Evolutionary conservation across 352 stramenopile genomes (phyloP).

Genomic region (Phytophthora pseudosyringae): DNA sequence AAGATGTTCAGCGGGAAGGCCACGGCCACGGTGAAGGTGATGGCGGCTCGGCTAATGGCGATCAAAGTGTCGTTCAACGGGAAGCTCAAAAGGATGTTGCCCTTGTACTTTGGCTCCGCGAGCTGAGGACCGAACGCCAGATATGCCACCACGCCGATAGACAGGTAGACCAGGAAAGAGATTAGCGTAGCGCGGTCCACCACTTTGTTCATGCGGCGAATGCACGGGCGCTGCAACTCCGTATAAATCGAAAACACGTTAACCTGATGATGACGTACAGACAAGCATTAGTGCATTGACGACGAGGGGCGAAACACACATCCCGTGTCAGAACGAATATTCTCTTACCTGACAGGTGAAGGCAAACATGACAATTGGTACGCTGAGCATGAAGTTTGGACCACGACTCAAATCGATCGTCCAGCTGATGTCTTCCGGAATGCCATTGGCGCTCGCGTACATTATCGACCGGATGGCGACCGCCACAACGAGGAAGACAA

Average conservation of each 20-base stretch:
- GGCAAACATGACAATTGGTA: slow-evolving; percentile 90
- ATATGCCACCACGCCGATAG: slow-evolving; percentile 82
- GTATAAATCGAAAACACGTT: slow-evolving; percentile 92
- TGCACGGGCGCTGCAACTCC: slow-evolving; percentile 86
- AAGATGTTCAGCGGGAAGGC: slow-evolving; percentile 91
- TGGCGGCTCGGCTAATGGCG: slow-evolving; percentile 78
- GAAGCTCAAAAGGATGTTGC: slow-evolving; percentile 87
- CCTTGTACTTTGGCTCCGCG: slow-evolving; percentile 73
- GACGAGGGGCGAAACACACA: not conserved
- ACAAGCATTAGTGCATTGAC: slow-evolving; percentile 12
- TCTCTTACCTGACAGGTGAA: slow-evolving; percentile 82
- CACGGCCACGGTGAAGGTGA: slow-evolving; percentile 87
- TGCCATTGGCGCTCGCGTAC: slow-evolving; percentile 57
- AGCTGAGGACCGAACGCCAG: slow-evolving; percentile 76
- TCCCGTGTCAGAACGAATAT: not conserved
- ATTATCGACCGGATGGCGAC: slow-evolving; percentile 84
- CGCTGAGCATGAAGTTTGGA: slow-evolving; percentile 85
- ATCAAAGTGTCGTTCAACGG: slow-evolving; percentile 79
- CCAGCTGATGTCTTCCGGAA: slow-evolving; percentile 77
- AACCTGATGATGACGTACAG: slow-evolving; percentile 38
- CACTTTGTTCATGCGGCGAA: slow-evolving; percentile 90
- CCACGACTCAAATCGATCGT: slow-evolving; percentile 70
- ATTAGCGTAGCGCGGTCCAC: slow-evolving; percentile 81
- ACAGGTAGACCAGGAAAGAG: slow-evolving; percentile 79
- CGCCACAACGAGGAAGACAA: slow-evolving; percentile 86